Evolutionary conservation across 2,329 filamentous ascomycete species (phyloP).

Genomic region (Aschersonia sp.): DNA sequence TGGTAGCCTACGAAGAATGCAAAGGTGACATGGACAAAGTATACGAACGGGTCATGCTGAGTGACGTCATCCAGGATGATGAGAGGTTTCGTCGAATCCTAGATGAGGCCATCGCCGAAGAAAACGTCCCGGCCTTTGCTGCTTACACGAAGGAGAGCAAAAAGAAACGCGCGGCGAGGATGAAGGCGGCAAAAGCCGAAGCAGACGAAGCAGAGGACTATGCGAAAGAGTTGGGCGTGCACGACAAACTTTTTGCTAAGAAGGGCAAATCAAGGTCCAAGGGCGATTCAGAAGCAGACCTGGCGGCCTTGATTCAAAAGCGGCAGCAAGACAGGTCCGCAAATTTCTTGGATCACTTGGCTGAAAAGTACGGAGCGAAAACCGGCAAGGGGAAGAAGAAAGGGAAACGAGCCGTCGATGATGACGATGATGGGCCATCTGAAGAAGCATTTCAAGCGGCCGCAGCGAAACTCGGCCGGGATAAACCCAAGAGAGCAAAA

Average conservation of each 20-base stretch:
- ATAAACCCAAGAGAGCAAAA: slow-evolving; percentile 9
- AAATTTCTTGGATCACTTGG: slow-evolving; percentile 57
- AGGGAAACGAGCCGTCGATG: slow-evolving; percentile 42
- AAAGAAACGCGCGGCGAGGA: slow-evolving; percentile 42
- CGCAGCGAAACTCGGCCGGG: slow-evolving; percentile 28
- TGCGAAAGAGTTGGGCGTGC: slow-evolving; percentile 59
- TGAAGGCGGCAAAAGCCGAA: slow-evolving; percentile 51
- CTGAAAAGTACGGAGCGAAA: slow-evolving; percentile 55
- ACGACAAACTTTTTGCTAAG: slow-evolving; percentile 51
- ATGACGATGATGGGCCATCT: slow-evolving; percentile 37
- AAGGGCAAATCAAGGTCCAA: slow-evolving; percentile 28
- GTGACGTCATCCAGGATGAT: slow-evolving; percentile 71
- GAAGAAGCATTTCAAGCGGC: slow-evolving; percentile 48
- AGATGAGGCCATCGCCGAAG: slow-evolving; percentile 58
- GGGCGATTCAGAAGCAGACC: slow-evolving; percentile 30
- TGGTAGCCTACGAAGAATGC: slow-evolving; percentile 58
- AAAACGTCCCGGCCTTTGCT: slow-evolving; percentile 50
- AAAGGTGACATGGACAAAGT: slow-evolving; percentile 65
- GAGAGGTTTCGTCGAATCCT: slow-evolving; percentile 71
- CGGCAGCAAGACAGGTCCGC: slow-evolving; percentile 48
- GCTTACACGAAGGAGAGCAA: slow-evolving; percentile 63
- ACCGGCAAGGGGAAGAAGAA: slow-evolving; percentile 31
- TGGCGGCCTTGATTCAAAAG: slow-evolving; percentile 63
- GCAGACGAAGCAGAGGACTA: slow-evolving; percentile 59
- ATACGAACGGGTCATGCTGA: slow-evolving; percentile 78